A percentile compares a stretch with the other conserved stretches of the same genome.
These are phyloP conservation scores for Globisporangium cylindrosporum DNA, from an alignment of 352 stramenopile species.

Conservation along the genomic window DNA sequence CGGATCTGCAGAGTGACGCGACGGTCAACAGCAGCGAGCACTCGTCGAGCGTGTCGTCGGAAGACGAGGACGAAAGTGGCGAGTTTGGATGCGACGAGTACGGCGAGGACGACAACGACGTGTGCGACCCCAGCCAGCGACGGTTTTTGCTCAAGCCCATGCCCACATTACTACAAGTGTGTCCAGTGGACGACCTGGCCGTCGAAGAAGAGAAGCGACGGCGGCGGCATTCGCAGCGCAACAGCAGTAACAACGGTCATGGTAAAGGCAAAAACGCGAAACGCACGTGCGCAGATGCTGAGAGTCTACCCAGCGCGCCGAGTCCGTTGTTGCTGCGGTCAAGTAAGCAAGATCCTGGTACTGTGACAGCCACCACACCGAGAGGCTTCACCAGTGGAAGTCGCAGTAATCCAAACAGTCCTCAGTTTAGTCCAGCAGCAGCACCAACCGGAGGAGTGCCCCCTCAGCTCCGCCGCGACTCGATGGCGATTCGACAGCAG, in stretches of 20 bases:
- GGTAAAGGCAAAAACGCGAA: slow-evolving; percentile 41
- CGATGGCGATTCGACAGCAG: slow-evolving; percentile 78
- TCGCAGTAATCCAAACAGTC: neutral
- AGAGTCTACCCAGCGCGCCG: slow-evolving; percentile 49
- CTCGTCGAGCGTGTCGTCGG: slow-evolving; percentile 13
- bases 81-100: slow-evolving; percentile 19
- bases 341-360: slow-evolving; percentile 16
- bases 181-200: slow-evolving; percentile 67
- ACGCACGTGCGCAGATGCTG: slow-evolving; percentile 44
- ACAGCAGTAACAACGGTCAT: slow-evolving; percentile 18
- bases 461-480: slow-evolving; percentile 64
- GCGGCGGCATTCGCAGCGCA: slow-evolving; percentile 38
- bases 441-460: slow-evolving; percentile 1
- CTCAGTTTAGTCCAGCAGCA: neutral
- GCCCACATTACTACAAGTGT: slow-evolving; percentile 61
- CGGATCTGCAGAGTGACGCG: slow-evolving; percentile 15
- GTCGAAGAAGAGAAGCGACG: slow-evolving; percentile 78
- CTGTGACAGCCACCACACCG: slow-evolving; percentile 10
- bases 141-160: slow-evolving; percentile 71
- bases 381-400: neutral
- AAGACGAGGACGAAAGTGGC: neutral
- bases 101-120: slow-evolving; percentile 8
- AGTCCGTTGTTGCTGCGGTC: slow-evolving; percentile 27
- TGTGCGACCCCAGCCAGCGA: neutral
- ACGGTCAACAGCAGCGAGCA: slow-evolving; percentile 19